phyloP scores from a whole-genome alignment of 2,329 filamentous ascomycete species.

The Xylariales sp. region DNA sequence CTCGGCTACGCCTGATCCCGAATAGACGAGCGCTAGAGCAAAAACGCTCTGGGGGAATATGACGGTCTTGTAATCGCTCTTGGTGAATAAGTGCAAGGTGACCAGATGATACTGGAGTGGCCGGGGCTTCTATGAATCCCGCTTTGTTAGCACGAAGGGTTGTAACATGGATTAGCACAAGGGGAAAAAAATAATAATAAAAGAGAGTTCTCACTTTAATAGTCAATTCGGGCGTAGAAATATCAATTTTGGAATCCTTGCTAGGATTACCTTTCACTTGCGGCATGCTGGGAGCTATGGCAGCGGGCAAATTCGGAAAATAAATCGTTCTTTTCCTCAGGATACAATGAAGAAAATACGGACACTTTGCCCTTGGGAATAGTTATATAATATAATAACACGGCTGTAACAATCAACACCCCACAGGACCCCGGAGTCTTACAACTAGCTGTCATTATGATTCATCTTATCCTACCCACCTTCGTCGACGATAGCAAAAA shows the following conservation, averaged over 20 bases:
- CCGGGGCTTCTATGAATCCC: background rate
- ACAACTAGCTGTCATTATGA: background rate
- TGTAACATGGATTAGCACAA: background rate
- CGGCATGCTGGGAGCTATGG: background rate
- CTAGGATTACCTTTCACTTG: background rate
- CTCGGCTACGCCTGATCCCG: background rate
- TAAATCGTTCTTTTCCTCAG: background rate
- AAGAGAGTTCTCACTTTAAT: background rate
- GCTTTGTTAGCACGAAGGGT: background rate
- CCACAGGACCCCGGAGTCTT: background rate
- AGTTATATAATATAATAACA: background rate
- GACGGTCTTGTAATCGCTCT: conserved; percentile 49
- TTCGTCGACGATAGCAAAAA: background rate
- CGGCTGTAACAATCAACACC: background rate
- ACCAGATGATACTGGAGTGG: conserved; percentile 15
- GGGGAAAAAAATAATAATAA: background rate
- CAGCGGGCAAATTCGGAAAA: background rate
- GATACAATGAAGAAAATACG: background rate
- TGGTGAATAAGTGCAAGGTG: conserved; percentile 42
- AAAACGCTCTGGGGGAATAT: conserved; percentile 47
- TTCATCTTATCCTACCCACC: background rate
- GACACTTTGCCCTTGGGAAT: background rate
- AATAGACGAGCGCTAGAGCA: conserved; percentile 23
- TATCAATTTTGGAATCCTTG: background rate
- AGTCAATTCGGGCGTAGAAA: background rate